These are phyloP conservation scores for Taiozyma onychis DNA, from an alignment of 1,139 yeast species.

Conservation along the genomic window DNA sequence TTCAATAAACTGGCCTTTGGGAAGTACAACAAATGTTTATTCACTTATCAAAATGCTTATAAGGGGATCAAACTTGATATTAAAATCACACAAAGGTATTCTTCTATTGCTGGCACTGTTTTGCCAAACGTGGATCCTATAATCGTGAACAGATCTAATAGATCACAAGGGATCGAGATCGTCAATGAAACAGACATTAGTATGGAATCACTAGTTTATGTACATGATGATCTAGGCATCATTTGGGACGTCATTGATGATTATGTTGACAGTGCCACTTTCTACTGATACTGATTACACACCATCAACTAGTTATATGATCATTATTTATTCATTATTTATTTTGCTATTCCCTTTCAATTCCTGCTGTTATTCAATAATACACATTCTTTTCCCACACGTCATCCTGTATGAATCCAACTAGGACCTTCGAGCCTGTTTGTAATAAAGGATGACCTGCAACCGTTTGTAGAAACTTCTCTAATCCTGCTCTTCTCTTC, in stretches of 20 bases:
- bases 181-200: background rate
- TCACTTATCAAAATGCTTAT: background rate
- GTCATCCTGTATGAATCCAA: conserved; percentile 85
- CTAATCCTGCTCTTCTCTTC: conserved; percentile 77
- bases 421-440: conserved; percentile 78
- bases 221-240: conserved; percentile 5
- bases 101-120: background rate
- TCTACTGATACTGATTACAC: background rate
- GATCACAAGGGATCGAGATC: conserved; percentile 3
- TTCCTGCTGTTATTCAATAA: background rate
- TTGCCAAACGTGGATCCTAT: conserved; percentile 3
- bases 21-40: conserved; percentile 36
- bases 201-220: conserved; percentile 3
- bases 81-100: conserved; percentile 1
- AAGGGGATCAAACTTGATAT: background rate
- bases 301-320: background rate
- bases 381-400: conserved; percentile 48
- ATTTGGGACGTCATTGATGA: conserved; percentile 7
- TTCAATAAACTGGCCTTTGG: conserved; percentile 38
- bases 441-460: conserved; percentile 94
- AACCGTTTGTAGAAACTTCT: conserved; percentile 69
- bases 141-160: conserved; percentile 8
- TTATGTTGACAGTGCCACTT: background rate
- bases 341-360: background rate
- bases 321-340: background rate